phyloP scores from a whole-genome alignment of 176 grass and related monocot species.

The Pontederia crassipes region DNA sequence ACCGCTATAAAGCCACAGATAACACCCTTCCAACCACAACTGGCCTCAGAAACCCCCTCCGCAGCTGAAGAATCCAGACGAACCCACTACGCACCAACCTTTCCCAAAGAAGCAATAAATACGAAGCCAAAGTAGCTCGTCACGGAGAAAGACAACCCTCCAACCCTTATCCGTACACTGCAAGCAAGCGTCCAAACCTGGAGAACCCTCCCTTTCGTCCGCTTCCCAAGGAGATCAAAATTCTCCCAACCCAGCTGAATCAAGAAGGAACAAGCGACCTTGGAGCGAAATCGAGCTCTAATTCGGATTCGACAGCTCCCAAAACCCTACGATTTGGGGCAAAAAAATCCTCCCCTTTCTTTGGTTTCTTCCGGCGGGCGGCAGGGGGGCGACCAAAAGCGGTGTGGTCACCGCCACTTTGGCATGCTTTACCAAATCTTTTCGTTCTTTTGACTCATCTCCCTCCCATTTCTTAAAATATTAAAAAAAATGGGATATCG shows the following conservation, averaged over 20 bases:
- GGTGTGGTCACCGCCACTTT: too few relatives aligned
- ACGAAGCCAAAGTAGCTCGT: not conserved
- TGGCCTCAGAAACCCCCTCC: not conserved
- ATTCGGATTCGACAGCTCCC: too few relatives aligned
- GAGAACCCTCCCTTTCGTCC: too few relatives aligned
- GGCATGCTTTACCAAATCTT: too few relatives aligned
- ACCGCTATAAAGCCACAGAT: not conserved
- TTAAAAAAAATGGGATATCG: too few relatives aligned
- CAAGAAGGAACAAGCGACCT: not conserved
- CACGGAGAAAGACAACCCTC: not conserved
- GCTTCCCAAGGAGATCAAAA: not conserved
- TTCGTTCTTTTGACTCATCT: too few relatives aligned
- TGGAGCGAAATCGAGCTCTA: not conserved
- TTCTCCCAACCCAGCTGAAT: not conserved
- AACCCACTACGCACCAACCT: too few relatives aligned
- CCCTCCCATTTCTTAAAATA: too few relatives aligned
- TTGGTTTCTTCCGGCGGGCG: not conserved
- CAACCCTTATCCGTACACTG: conserved; percentile 1
- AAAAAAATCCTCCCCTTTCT: not conserved
- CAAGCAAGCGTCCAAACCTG: not conserved
- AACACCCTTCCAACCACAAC: not conserved
- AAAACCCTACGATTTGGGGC: not conserved
- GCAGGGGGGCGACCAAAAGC: too few relatives aligned
- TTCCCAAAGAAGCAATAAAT: not conserved
- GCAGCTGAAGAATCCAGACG: not conserved